Conservation (phyloP, 495 filamentous ascomycete species). For the Friedmanniomyces simplex region DNA sequence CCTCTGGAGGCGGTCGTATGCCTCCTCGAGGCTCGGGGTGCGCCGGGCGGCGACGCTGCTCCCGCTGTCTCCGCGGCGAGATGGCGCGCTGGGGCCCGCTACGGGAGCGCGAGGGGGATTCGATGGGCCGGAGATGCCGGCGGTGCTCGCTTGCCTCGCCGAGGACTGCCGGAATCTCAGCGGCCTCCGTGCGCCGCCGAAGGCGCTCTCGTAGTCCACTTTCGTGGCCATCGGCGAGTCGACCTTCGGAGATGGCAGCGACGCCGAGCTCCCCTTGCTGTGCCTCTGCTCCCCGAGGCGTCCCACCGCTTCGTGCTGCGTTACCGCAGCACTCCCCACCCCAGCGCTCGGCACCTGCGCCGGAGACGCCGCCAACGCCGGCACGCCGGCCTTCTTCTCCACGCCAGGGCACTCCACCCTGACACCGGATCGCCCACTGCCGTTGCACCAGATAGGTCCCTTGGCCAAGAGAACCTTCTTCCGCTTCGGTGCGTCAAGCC, state of each 20-base stretch:
- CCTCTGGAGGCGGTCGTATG: not conserved
- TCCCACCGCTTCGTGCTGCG: no score
- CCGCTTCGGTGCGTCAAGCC: not conserved
- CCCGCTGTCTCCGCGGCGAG: not conserved
- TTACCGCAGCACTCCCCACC: no score
- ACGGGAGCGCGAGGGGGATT: not conserved
- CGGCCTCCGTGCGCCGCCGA: not conserved
- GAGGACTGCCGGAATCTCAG: not conserved
- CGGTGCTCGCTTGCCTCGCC: not conserved
- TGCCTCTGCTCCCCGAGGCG: no score
- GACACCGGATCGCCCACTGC: no score
- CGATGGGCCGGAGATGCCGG: not conserved
- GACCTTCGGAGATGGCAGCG: not conserved
- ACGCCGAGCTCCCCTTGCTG: no score
- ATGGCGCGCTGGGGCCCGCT: not conserved
- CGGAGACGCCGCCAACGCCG: no score
- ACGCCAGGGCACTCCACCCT: no score
- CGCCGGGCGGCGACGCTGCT: not conserved
- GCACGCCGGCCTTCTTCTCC: no score
- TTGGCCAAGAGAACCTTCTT: not conserved
- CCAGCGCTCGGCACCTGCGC: no score
- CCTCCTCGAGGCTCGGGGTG: not conserved
- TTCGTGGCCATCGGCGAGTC: not conserved
- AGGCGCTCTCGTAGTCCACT: not conserved
- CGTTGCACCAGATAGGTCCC: not conserved